A percentile compares a stretch with the other conserved stretches of the same genome.
Evolutionary conservation across 352 stramenopile genomes (phyloP).

Genomic region (Phytophthora rubi): DNA sequence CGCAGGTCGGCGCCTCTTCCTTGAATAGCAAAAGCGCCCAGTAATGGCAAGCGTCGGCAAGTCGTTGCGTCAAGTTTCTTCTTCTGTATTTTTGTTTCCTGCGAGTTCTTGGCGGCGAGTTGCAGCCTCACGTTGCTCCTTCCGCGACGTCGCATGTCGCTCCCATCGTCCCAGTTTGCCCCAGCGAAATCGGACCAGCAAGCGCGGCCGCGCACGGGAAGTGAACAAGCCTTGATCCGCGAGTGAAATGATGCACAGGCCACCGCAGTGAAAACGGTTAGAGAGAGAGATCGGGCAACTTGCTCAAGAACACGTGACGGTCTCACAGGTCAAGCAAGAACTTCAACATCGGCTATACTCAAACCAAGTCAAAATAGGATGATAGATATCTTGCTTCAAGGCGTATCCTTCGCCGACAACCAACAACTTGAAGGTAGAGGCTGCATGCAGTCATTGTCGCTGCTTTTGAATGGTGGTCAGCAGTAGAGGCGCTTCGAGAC

Average conservation of each 20-base stretch:
- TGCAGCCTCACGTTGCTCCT: not conserved
- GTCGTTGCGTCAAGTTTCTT: slow-evolving; percentile 25
- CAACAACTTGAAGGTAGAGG: not conserved
- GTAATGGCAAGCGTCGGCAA: slow-evolving; percentile 11
- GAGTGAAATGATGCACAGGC: slow-evolving; percentile 1
- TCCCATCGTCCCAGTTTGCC: not conserved
- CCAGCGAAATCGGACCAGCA: slow-evolving; percentile 1
- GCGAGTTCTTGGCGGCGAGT: slow-evolving; percentile 3
- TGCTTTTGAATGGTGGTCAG: not conserved
- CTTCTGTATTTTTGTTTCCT: slow-evolving; percentile 31
- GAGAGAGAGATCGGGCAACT: not conserved
- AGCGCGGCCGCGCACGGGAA: not conserved
- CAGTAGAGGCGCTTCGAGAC: not conserved
- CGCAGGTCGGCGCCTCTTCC: slow-evolving; percentile 15
- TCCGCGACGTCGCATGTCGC: slow-evolving; percentile 19
- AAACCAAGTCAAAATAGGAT: slow-evolving; percentile 4
- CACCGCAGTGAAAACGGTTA: slow-evolving; percentile 1
- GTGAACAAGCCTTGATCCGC: not conserved
- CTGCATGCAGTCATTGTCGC: not conserved
- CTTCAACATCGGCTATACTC: slow-evolving; percentile 23
- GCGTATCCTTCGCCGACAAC: not conserved
- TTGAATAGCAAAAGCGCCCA: slow-evolving; percentile 26
- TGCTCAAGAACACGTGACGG: not conserved
- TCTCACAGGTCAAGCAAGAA: not conserved
- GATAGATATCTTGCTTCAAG: not conserved